A percentile compares a stretch with the other conserved stretches of the same genome.
Evolutionary conservation across 192 early-diverging fungal species (phyloP).

Genomic region (Glomus cerebriforme): DNA sequence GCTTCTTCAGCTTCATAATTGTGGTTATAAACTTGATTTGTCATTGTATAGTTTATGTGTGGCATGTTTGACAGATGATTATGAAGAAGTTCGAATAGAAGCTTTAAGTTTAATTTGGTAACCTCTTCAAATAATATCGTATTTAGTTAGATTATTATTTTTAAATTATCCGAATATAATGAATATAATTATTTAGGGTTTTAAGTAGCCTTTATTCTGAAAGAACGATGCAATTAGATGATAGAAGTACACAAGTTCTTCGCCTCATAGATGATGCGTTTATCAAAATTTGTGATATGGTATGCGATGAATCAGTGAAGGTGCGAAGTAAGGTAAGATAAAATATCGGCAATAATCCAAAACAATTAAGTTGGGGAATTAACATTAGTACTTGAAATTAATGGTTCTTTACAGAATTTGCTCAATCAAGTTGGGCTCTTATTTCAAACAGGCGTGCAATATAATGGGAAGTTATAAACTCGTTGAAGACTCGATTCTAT

Average conservation of each 20-base stretch:
- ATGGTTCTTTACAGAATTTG: slow-evolving; percentile 3
- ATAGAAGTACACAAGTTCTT: slow-evolving; percentile 34
- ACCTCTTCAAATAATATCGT: not conserved
- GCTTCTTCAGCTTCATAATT: slow-evolving; percentile 48
- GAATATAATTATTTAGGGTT: slow-evolving; percentile 32
- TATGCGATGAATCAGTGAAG: slow-evolving; percentile 69
- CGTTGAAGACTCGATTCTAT: slow-evolving; percentile 60
- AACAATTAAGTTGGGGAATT: not conserved
- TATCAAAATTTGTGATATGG: slow-evolving; percentile 79
- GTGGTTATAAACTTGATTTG: slow-evolving; percentile 50
- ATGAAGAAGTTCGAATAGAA: slow-evolving; percentile 70
- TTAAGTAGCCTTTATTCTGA: slow-evolving; percentile 55
- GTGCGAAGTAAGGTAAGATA: slow-evolving; percentile 64
- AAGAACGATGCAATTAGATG: slow-evolving; percentile 41
- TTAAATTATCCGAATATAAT: not conserved
- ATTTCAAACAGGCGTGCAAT: slow-evolving; percentile 55
- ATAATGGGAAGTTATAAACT: slow-evolving; percentile 65
- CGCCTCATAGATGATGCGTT: slow-evolving; percentile 75
- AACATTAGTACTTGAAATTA: slow-evolving; percentile 8
- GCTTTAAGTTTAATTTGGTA: slow-evolving; percentile 71
- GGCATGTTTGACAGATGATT: slow-evolving; percentile 67
- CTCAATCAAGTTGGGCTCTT: slow-evolving; percentile 8
- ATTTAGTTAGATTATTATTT: not conserved
- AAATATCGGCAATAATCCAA: not conserved
- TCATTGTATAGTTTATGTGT: slow-evolving; percentile 65